Evolutionary conservation across 1,139 yeast genomes (phyloP).

Genomic region (Taiozyma onychis): DNA sequence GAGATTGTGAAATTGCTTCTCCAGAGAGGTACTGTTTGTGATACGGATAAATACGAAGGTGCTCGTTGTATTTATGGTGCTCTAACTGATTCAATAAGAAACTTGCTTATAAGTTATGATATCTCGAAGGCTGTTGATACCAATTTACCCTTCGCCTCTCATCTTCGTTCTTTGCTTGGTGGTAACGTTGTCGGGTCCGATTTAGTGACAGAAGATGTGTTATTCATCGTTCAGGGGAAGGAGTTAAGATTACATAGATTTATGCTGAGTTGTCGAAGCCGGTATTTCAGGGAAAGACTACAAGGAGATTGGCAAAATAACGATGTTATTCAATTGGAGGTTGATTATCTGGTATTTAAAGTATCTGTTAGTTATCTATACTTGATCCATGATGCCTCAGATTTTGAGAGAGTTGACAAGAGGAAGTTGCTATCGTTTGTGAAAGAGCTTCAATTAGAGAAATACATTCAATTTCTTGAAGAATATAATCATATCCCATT

Average conservation of each 20-base stretch:
- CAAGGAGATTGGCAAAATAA: slow-evolving; percentile 17
- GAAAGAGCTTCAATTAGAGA: slow-evolving; percentile 30
- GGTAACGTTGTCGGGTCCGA: slow-evolving; percentile 31
- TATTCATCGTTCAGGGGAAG: slow-evolving; percentile 3
- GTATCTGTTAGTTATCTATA: slow-evolving; percentile 48
- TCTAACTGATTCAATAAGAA: slow-evolving; percentile 57
- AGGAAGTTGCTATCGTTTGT: slow-evolving; percentile 32
- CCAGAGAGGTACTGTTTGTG: slow-evolving; percentile 68
- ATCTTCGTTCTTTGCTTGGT: slow-evolving; percentile 41
- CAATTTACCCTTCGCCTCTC: slow-evolving; percentile 72
- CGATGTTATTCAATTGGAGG: slow-evolving; percentile 16
- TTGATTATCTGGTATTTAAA: slow-evolving; percentile 26
- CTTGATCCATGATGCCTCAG: slow-evolving; percentile 35
- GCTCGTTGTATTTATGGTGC: slow-evolving; percentile 80
- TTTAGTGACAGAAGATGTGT: slow-evolving; percentile 34
- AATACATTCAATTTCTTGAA: slow-evolving; percentile 32
- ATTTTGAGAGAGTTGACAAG: slow-evolving; percentile 28
- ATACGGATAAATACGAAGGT: slow-evolving; percentile 75
- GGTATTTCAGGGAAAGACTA: slow-evolving; percentile 23
- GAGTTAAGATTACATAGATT: slow-evolving; percentile 30
- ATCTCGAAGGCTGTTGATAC: slow-evolving; percentile 64
- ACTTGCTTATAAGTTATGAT: slow-evolving; percentile 53
- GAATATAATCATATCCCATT: slow-evolving; percentile 14
- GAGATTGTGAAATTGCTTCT: slow-evolving; percentile 53
- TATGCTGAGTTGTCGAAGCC: slow-evolving; percentile 33